These are phyloP conservation scores for Aspergillus texensis DNA, from an alignment of 2,329 filamentous ascomycete genomes.

Conservation along the genomic window DNA sequence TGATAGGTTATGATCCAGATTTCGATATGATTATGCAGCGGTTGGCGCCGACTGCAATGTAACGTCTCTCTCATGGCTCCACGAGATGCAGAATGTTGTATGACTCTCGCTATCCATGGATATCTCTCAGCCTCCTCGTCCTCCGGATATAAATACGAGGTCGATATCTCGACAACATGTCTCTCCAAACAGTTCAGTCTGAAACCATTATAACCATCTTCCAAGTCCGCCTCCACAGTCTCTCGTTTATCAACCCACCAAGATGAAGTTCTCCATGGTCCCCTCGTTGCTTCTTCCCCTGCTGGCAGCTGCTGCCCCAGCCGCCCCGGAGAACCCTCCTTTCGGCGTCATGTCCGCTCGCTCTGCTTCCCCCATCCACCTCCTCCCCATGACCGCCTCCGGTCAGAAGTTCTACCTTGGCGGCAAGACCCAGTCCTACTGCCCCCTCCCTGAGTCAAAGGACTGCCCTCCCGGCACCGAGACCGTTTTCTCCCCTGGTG, in stretches of 20 bases:
- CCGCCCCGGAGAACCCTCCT: slow-evolving; percentile 14
- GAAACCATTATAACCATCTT: background rate
- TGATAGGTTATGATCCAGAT: slow-evolving; percentile 12
- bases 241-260: slow-evolving; percentile 10
- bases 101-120: slow-evolving; percentile 1
- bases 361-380: slow-evolving; percentile 55
- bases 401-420: slow-evolving; percentile 55
- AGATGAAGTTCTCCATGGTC: slow-evolving; percentile 30
- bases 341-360: slow-evolving; percentile 51
- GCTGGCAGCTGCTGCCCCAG: slow-evolving; percentile 30
- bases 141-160: slow-evolving; percentile 10
- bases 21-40: background rate
- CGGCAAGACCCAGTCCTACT: slow-evolving; percentile 51
- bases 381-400: slow-evolving; percentile 50
- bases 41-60: background rate
- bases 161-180: background rate
- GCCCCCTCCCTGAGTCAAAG: slow-evolving; percentile 39
- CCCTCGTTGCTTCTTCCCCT: slow-evolving; percentile 30
- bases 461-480: slow-evolving; percentile 51
- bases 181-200: background rate
- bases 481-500: slow-evolving; percentile 51
- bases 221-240: background rate
- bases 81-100: slow-evolving; percentile 3
- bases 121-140: background rate
- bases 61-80: background rate